Conservation (phyloP, 2,329 filamentous ascomycete genomes). For the Cordyceps cateniannulata region DNA sequence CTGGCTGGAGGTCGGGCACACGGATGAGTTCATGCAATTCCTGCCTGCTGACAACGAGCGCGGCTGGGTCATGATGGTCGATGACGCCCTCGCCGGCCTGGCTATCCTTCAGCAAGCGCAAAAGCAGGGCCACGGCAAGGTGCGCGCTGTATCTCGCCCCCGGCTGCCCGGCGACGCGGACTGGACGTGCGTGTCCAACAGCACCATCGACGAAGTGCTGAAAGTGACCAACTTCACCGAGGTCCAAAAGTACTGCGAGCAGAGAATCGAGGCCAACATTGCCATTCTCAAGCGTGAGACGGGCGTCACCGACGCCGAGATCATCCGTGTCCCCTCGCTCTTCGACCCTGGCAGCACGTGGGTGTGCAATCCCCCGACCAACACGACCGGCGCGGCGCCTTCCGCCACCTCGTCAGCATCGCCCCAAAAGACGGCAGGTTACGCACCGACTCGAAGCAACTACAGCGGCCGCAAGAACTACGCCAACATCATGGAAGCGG, state of each 20-base stretch:
- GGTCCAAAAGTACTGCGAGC: slow-evolving; percentile 13
- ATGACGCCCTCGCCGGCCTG: slow-evolving; percentile 19
- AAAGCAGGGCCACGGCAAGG: slow-evolving; percentile 15
- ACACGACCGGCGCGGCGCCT: not conserved
- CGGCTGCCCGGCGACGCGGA: not conserved
- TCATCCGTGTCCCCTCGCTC: slow-evolving; percentile 18
- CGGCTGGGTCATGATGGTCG: slow-evolving; percentile 21
- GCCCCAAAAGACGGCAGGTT: no score
- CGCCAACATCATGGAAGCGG: not conserved
- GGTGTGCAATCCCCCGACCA: not conserved
- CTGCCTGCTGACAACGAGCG: slow-evolving; percentile 19
- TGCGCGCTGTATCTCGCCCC: slow-evolving; percentile 16
- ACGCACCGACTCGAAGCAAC: no score
- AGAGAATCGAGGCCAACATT: slow-evolving; percentile 19
- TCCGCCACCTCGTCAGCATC: no score
- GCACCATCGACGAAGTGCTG: slow-evolving; percentile 17
- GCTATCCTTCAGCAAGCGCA: slow-evolving; percentile 17
- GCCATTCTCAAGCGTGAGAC: slow-evolving; percentile 20
- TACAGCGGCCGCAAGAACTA: no score
- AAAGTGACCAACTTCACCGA: slow-evolving; percentile 8
- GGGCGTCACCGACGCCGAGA: slow-evolving; percentile 19
- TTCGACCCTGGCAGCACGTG: slow-evolving; percentile 14
- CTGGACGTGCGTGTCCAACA: slow-evolving; percentile 11
- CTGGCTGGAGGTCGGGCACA: slow-evolving; percentile 23
- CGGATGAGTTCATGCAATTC: slow-evolving; percentile 26